Evolutionary conservation across 495 filamentous ascomycete species (phyloP), one percentile per base, ranked within the genome.

Genomic region (Xylaria intraflava): DNA sequence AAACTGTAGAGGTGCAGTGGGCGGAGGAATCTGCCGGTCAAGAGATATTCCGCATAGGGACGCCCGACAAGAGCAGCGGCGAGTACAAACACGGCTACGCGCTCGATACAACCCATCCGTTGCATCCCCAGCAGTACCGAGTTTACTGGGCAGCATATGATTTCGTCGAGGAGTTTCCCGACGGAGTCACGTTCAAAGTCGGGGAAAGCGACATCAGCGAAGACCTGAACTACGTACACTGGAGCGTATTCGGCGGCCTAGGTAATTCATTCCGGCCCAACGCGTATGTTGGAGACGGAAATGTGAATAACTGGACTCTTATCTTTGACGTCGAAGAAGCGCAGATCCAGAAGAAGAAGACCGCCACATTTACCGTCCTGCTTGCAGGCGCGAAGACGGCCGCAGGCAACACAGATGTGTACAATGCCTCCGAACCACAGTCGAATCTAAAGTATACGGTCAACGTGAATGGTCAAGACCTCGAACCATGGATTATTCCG

Each of bases 331-430:
- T 79, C 41, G 60, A 58, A 19, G 52, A 62, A n/a, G 50, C 45
- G 0, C 58, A 65, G 31, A 48, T 75, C 24, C 26, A 54, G 14
- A 59, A 56, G 19, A 69, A 64, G 40, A 59, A 56, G 31, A 55
- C 67, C 7, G 76, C 78, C 1, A 82, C 78, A 0, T 67, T 82
- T 38, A 81, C 77, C 2, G 69, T 82, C 17, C 78, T 83, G 58
- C 65, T 82, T 2, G 80, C 78, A 1, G 79, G 73, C 6, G 78
- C 74, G 2, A 82, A 83, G 63, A 79, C 75, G 0, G 80, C 78
- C 1, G 69, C 72, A 0, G 78, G 79, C 0, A 83, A 82, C 59
- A 69, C 79, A 1, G 80, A 82, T 62, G 69, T 74, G 5, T 76
- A 64, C 53, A 79, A 76, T 55, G 60, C 66, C 7, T 61, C 55